These are phyloP conservation scores for Fragaria ananassa DNA, from an alignment of 306 rosid species.

Conservation along the genomic window DNA sequence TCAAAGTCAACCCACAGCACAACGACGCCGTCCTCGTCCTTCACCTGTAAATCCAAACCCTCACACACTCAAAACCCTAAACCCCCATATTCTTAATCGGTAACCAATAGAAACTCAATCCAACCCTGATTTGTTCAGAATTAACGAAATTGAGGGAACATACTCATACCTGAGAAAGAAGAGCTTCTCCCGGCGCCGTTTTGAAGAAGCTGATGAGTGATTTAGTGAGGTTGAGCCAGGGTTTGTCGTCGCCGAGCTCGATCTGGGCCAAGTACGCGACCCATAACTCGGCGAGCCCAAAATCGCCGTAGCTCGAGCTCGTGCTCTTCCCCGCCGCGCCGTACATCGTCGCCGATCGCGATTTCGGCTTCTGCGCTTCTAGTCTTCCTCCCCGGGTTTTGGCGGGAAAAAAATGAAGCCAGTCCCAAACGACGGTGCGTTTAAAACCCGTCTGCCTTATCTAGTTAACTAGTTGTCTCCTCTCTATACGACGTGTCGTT, in stretches of 20 bases:
- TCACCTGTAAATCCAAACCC: conserved; percentile 28
- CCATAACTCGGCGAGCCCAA: conserved; percentile 27
- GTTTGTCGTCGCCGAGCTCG: conserved; percentile 55
- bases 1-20: conserved; percentile 64
- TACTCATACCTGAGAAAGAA: conserved; percentile 61
- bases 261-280: conserved; percentile 58
- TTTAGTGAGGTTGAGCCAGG: conserved; percentile 52
- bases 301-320: conserved; percentile 24
- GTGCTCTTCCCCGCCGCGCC: conserved; percentile 13
- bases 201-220: conserved; percentile 60
- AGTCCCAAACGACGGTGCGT: not conserved
- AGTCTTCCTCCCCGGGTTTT: conserved; percentile 17
- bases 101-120: not conserved
- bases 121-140: not conserved
- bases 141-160: not conserved
- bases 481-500: not conserved
- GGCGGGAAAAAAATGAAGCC: conserved; percentile 35
- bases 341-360: conserved; percentile 22
- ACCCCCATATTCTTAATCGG: not conserved
- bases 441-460: not conserved
- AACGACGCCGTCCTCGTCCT: conserved; percentile 44
- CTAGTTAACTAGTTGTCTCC: not conserved
- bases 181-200: conserved; percentile 39
- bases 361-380: not conserved
- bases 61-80: conserved; percentile 2